These are phyloP conservation scores for Sporisorium iseilematis-ciliati DNA, from an alignment of 1,284 basidiomycete species.

Conservation along the genomic window DNA sequence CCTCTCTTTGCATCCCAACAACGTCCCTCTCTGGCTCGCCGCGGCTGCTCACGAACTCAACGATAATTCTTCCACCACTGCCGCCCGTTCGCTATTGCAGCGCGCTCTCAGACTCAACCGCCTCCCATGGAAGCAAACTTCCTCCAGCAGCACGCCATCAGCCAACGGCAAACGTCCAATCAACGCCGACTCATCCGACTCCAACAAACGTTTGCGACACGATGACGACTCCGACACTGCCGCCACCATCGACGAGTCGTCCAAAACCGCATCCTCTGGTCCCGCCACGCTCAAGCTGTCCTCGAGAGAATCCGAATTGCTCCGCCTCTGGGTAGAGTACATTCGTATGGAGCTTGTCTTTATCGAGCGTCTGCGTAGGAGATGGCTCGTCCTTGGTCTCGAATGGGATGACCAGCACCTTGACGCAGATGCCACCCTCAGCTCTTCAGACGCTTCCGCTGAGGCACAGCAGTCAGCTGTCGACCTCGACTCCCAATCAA, in stretches of 20 bases:
- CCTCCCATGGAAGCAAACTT: slow-evolving; percentile 35
- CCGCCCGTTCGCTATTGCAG: slow-evolving; percentile 85
- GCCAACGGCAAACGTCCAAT: slow-evolving; percentile 20
- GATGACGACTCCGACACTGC: not conserved
- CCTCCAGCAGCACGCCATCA: not conserved
- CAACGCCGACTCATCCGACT: slow-evolving; percentile 10
- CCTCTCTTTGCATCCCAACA: slow-evolving; percentile 85
- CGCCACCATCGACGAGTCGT: not conserved
- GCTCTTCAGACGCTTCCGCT: slow-evolving; percentile 19
- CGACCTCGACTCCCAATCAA: slow-evolving; percentile 32
- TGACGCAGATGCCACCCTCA: not conserved
- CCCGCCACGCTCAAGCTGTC: slow-evolving; percentile 47
- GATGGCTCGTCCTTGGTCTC: slow-evolving; percentile 84
- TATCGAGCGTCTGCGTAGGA: slow-evolving; percentile 82
- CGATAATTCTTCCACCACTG: slow-evolving; percentile 78
- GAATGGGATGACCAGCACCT: slow-evolving; percentile 38
- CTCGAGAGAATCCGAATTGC: slow-evolving; percentile 47
- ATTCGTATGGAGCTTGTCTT: slow-evolving; percentile 91
- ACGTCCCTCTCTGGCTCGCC: slow-evolving; percentile 83
- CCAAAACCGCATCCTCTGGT: slow-evolving; percentile 14
- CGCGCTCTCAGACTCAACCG: slow-evolving; percentile 78
- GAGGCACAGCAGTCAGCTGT: slow-evolving; percentile 38
- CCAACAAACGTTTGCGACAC: slow-evolving; percentile 20
- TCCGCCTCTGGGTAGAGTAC: slow-evolving; percentile 71
- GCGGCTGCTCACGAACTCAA: slow-evolving; percentile 87